These are phyloP conservation scores for Perilla frutescens DNA, from an alignment of 257 asterid genomes.

Conservation along the genomic window DNA sequence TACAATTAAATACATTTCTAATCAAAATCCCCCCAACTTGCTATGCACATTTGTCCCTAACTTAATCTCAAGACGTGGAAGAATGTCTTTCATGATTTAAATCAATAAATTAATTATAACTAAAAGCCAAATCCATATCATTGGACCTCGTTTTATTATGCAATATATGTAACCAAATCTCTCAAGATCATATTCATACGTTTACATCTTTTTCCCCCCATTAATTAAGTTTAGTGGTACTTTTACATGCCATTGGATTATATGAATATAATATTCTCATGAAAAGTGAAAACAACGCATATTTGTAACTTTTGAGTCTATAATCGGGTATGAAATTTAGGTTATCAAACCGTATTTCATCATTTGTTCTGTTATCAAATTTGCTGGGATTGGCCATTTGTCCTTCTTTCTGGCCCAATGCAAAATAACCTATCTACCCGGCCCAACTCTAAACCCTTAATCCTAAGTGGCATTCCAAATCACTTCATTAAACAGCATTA, in stretches of 20 bases:
- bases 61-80: conserved; percentile 31
- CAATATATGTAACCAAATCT: not conserved
- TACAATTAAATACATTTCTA: not conserved
- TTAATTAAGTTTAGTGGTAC: too few species aligned
- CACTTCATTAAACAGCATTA: too few species aligned
- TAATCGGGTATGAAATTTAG: too few species aligned
- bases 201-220: not conserved
- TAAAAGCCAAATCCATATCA: conserved; percentile 6
- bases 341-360: too few species aligned
- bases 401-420: too few species aligned
- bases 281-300: too few species aligned
- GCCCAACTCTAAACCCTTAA: too few species aligned
- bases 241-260: not conserved
- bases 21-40: not conserved
- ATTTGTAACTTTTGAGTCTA: too few species aligned
- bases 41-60: not conserved
- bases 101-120: conserved; percentile 16
- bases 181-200: not conserved
- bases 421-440: too few species aligned
- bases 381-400: too few species aligned
- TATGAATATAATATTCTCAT: not conserved
- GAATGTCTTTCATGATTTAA: conserved; percentile 31
- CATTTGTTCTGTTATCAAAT: too few species aligned
- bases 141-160: not conserved
- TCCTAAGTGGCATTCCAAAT: too few species aligned